phyloP scores from a whole-genome alignment of 805 yeast genomes.

The Ogataea zsoltii region DNA sequence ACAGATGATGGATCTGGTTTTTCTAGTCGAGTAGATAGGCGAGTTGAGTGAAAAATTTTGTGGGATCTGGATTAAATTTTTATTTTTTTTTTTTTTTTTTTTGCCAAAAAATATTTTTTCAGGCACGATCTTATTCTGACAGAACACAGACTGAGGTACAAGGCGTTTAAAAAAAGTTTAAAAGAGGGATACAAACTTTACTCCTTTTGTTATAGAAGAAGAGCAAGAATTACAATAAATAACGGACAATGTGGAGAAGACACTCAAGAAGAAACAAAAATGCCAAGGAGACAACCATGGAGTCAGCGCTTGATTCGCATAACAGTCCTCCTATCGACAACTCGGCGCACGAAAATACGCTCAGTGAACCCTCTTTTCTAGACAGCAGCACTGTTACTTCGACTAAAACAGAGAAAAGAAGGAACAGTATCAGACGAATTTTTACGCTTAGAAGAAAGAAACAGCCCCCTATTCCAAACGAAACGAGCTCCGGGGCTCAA shows the following conservation, averaged over 20 bases:
- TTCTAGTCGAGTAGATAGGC: neutral
- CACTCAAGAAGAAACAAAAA: conserved; percentile 5
- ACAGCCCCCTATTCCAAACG: neutral
- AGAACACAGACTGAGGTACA: conserved; percentile 11
- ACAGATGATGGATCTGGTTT: neutral
- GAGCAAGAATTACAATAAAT: neutral
- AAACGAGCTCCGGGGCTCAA: neutral
- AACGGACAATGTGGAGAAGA: conserved; percentile 10
- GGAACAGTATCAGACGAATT: conserved; percentile 9
- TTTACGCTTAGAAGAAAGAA: conserved; percentile 10
- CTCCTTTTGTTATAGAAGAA: neutral
- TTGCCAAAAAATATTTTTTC: neutral
- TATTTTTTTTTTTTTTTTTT: neutral
- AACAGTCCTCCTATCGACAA: neutral
- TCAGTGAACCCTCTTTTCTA: conserved; percentile 1
- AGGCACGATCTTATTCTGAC: conserved; percentile 8
- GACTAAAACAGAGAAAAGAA: conserved; percentile 4
- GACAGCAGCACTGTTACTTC: conserved; percentile 14
- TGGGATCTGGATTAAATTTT: neutral
- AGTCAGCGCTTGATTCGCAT: neutral
- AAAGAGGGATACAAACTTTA: neutral
- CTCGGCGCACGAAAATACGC: neutral
- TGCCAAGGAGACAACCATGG: neutral
- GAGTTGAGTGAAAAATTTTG: conserved; percentile 6
- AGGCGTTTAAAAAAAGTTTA: neutral